These are phyloP conservation scores for Lichina pygmaea DNA, from an alignment of 495 filamentous ascomycete species.

Conservation along the genomic window DNA sequence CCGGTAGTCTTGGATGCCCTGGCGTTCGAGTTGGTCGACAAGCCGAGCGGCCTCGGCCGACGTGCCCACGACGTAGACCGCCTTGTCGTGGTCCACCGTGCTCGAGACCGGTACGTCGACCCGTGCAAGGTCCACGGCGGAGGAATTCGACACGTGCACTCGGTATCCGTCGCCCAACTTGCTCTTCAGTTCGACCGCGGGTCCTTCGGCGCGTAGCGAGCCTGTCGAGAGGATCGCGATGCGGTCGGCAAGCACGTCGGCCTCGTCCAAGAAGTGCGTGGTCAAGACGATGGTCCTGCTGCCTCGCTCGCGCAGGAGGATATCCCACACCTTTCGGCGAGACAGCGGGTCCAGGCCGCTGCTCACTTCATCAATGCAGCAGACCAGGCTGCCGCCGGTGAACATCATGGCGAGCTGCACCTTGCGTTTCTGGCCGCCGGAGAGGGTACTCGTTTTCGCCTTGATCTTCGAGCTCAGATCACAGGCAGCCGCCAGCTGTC, in stretches of 20 bases:
- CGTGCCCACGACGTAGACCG: constrained; percentile 35
- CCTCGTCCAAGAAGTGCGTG: constrained; percentile 64
- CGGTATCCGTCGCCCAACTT: constrained; percentile 47
- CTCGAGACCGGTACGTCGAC: constrained; percentile 20
- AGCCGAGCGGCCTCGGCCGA: constrained; percentile 35
- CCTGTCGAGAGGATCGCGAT: constrained; percentile 58
- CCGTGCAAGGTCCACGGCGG: constrained; percentile 12
- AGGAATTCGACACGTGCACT: constrained; percentile 34
- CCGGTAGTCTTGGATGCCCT: constrained; percentile 38
- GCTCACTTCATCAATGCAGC: constrained; percentile 72
- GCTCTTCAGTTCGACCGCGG: constrained; percentile 52
- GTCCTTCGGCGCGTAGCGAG: constrained; percentile 37
- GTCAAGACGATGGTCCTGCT: constrained; percentile 56
- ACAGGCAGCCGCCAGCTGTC: constrained; percentile 31
- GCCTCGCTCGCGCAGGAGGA: constrained; percentile 54
- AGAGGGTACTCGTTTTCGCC: constrained; percentile 39
- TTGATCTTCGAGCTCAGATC: constrained; percentile 44
- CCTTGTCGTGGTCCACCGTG: constrained; percentile 35
- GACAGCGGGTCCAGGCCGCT: constrained; percentile 61
- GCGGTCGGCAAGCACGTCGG: constrained; percentile 47
- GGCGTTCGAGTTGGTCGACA: constrained; percentile 34
- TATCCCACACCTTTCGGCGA: constrained; percentile 71
- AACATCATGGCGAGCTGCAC: constrained; percentile 89
- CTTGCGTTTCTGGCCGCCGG: constrained; percentile 73
- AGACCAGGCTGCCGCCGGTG: constrained; percentile 57